Evolutionary conservation across 371 early-diverging fungal genomes (phyloP).

Genomic region (Actinomucor elegans): DNA sequence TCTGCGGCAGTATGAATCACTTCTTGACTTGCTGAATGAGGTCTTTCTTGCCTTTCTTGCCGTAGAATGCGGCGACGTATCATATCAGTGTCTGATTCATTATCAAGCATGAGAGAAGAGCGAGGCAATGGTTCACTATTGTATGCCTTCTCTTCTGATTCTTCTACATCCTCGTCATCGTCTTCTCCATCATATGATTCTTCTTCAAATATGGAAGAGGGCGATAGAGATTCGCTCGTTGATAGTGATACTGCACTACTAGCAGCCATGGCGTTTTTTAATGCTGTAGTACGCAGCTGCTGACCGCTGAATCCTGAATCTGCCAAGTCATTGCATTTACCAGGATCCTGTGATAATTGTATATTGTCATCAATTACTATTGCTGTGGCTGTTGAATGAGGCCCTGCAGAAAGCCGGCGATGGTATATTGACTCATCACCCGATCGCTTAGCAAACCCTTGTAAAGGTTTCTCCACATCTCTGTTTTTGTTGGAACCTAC

Average conservation of each 20-base stretch:
- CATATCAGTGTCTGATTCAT: conserved; percentile 30
- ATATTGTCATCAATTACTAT: conserved; percentile 3
- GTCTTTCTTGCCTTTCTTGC: conserved; percentile 3
- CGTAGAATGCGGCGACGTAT: conserved; percentile 27
- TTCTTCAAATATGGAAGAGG: not conserved
- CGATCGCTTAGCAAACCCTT: not conserved
- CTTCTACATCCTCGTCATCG: conserved; percentile 4
- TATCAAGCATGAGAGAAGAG: conserved; percentile 23
- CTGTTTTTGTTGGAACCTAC: conserved; percentile 9
- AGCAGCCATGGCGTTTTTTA: conserved; percentile 40
- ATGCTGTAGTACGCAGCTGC: conserved; percentile 33
- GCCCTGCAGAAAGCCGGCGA: conserved; percentile 2
- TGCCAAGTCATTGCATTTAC: conserved; percentile 29
- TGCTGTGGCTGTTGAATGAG: too few relatives aligned
- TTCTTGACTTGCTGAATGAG: not conserved
- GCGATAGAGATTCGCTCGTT: not conserved
- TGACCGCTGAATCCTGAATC: conserved; percentile 9
- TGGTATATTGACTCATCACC: not conserved
- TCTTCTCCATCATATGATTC: conserved; percentile 10
- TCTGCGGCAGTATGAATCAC: not conserved
- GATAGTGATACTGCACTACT: not conserved
- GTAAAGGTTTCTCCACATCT: conserved; percentile 1
- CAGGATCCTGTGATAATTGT: conserved; percentile 2
- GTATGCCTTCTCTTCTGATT: not conserved
- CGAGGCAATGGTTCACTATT: conserved; percentile 24